Evolutionary conservation across 1,284 basidiomycete genomes (phyloP).

Genomic region (Ceratobasidium papillatum): DNA sequence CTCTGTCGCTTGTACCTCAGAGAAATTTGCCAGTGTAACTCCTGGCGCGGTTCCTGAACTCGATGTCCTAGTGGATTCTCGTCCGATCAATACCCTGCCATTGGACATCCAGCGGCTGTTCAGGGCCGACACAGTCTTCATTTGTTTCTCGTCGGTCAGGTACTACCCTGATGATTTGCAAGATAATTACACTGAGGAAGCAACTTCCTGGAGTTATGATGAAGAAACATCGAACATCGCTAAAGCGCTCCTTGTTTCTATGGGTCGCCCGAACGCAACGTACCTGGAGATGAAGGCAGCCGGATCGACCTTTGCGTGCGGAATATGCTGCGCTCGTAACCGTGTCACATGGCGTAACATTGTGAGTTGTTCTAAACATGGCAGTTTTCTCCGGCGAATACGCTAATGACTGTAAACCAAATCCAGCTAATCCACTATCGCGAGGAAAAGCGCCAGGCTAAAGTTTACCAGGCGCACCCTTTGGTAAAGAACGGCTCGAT

Average conservation of each 20-base stretch:
- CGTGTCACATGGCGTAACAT: not conserved
- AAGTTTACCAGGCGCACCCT: not conserved
- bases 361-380: not conserved
- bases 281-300: conserved; percentile 21
- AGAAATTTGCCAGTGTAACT: not conserved
- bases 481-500: not conserved
- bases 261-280: conserved; percentile 6
- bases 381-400: not conserved
- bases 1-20: no score
- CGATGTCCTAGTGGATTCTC: not conserved
- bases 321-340: not conserved
- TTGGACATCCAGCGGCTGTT: conserved; percentile 3
- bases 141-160: no score
- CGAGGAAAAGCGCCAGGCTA: not conserved
- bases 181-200: not conserved
- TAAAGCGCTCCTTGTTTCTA: not conserved
- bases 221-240: not conserved
- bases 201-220: not conserved
- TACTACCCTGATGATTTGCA: conserved; percentile 24
- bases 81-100: not conserved
- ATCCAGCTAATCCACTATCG: conserved; percentile 5
- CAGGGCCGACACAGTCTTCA: conserved; percentile 9
- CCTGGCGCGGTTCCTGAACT: not conserved
- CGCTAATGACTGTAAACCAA: not conserved
- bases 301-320: conserved; percentile 8